Base-by-base conservation (phyloP, 305 asterid genomes). In the Nicotiana rustica region DNA sequence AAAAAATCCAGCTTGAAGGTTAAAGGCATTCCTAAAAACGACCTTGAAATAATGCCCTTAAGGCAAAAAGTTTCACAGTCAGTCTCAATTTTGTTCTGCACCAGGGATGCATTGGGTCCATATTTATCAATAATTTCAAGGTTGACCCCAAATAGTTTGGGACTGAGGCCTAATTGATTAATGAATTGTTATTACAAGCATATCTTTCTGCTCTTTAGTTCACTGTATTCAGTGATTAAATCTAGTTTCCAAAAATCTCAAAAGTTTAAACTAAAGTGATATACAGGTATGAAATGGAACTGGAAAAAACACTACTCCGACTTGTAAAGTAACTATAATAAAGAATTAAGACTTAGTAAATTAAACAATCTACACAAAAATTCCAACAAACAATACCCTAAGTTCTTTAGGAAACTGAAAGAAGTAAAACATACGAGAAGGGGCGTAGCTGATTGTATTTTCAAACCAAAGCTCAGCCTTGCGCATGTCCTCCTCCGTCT, bases 401-500 rank as follows among this genome's bases (percentile, higher is more conserved):
- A 33, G 36, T 33, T 33, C 0, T 33, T 33, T 33, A 33, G 36
- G 36, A 33, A 33, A 33, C 36, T 0, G 5, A 61, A 62, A 18
- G 35, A 62, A 17, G 77, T 52, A 2, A 6, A 71, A 31, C 99
- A 73, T 88, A 95, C 99, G 98, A 67, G 99, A 95, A 83, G 97
- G 99, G 61, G 98, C 97, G 77, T 95, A 89, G 67, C 93, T 68
- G 52, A 78, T 82, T n/a, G 88, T 85, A 15, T 80, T 82, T 29
- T 91, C 93, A 78, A 95, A 95, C 99, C 99, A 95, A 82, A 92
- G 92, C 89, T 94, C 99, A 8, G 99, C 97, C 83, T 78, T 86
- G 0, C 87, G 88, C 67, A 83, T 87, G 47, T 95, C 97, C 0
- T 86, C 92, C 44, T 66, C 92, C 2, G 92, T 88, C 88, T 94